Percentiles rank a stretch among this genome's conserved stretches.
These are phyloP conservation scores for Astragalus membranaceus DNA, from an alignment of 306 rosid genomes.

Conservation along the genomic window DNA sequence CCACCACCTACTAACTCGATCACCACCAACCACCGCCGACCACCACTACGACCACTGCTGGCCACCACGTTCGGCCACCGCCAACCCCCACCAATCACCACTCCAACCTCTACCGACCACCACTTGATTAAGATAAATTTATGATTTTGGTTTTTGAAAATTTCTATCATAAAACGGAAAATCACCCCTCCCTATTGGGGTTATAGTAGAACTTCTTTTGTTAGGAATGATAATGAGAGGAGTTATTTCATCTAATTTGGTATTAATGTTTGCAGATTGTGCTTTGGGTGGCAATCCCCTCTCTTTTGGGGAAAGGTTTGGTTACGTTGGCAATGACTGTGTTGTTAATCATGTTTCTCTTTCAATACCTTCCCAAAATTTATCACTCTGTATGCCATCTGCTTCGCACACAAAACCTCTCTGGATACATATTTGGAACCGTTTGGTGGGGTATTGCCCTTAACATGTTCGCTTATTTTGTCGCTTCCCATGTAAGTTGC, in stretches of 20 bases:
- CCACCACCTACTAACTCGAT: no score
- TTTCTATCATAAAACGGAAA: no score
- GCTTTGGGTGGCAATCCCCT: conserved; percentile 70
- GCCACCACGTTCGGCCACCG: no score
- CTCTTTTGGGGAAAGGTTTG: conserved; percentile 51
- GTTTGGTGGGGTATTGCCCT: conserved; percentile 99
- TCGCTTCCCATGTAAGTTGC: conserved; percentile 83
- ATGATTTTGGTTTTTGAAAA: no score
- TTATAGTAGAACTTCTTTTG: background rate
- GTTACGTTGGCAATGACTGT: conserved; percentile 75
- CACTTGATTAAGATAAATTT: no score
- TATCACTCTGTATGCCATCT: conserved; percentile 70
- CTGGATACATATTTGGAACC: conserved; percentile 84
- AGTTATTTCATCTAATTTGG: background rate
- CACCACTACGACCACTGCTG: no score
- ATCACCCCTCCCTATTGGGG: no score
- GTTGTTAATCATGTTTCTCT: conserved; percentile 53
- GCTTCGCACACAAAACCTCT: conserved; percentile 73
- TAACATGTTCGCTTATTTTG: conserved; percentile 82
- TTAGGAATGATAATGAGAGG: background rate
- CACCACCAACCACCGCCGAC: no score
- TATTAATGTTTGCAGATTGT: conserved; percentile 34
- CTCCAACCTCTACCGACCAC: no score
- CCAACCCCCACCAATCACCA: no score
- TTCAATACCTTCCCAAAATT: conserved; percentile 79